Percentiles rank a stretch among this genome's conserved stretches.
These are phyloP conservation scores for Neoarthrinium moseri DNA, from an alignment of 2,329 filamentous ascomycete genomes.

Conservation along the genomic window DNA sequence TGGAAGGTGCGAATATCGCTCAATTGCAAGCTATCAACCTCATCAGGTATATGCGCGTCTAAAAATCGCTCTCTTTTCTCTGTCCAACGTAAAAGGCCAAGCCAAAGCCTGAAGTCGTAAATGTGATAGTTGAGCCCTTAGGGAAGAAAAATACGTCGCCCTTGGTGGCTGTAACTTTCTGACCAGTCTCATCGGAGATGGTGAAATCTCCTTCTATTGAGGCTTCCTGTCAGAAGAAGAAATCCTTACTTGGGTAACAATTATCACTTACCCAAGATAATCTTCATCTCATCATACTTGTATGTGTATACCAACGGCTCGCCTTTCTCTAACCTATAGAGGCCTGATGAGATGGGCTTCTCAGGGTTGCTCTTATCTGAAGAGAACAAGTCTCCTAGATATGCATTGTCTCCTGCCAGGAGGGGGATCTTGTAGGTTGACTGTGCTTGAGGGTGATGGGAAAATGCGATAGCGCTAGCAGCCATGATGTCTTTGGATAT, in stretches of 20 bases:
- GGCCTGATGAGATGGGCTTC: constrained; percentile 60
- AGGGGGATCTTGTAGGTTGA: constrained; percentile 61
- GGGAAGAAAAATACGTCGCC: constrained; percentile 71
- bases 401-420: constrained; percentile 64
- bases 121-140: constrained; percentile 65
- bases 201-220: constrained; percentile 67
- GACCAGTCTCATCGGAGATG: constrained; percentile 62
- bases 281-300: constrained; percentile 73
- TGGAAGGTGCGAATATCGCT: no score
- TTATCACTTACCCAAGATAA: no score
- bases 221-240: no score
- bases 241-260: no score
- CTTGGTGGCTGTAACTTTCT: constrained; percentile 54
- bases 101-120: constrained; percentile 59
- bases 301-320: constrained; percentile 68
- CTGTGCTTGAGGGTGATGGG: constrained; percentile 55
- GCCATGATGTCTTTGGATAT: neutral
- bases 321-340: constrained; percentile 68
- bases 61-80: constrained; percentile 27
- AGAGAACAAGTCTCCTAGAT: constrained; percentile 60
- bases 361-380: constrained; percentile 53
- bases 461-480: constrained; percentile 4
- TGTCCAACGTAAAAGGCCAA: constrained; percentile 57
- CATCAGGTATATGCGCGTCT: no score
- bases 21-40: no score